Evolutionary conservation across 257 asterid genomes (phyloP).

Genomic region (Ehretia macrophylla): DNA sequence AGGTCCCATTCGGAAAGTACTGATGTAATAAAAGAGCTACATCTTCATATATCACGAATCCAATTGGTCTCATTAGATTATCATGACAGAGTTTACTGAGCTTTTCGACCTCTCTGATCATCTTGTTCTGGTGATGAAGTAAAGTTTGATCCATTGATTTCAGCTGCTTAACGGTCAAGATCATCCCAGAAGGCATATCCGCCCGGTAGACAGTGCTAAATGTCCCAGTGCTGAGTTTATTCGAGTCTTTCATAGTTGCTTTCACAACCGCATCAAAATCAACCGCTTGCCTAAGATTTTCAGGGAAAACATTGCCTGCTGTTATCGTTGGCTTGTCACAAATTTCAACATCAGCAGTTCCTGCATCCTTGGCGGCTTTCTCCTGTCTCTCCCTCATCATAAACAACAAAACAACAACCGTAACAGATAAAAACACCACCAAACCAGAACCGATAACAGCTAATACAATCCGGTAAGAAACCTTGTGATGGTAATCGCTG

Average conservation of each 20-base stretch:
- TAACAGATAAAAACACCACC: constrained; percentile 76
- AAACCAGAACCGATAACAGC: constrained; percentile 88
- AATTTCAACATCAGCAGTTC: constrained; percentile 28
- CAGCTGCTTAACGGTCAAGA: constrained; percentile 62
- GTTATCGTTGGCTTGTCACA: constrained; percentile 50
- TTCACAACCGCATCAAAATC: constrained; percentile 80
- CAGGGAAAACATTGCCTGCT: constrained; percentile 78
- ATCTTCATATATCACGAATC: constrained; percentile 81
- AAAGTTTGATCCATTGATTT: constrained; percentile 74
- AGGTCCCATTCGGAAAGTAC: constrained; percentile 55
- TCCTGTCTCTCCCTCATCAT: constrained; percentile 95
- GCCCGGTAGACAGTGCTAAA: constrained; percentile 86
- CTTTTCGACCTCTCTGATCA: constrained; percentile 91
- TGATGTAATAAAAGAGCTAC: constrained; percentile 65
- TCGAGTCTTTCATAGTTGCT: constrained; percentile 72
- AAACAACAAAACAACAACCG: constrained; percentile 68
- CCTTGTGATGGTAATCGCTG: constrained; percentile 60
- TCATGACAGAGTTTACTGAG: constrained; percentile 77
- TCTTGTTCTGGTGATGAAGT: constrained; percentile 65
- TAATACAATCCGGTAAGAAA: constrained; percentile 70
- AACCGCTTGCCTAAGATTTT: constrained; percentile 78
- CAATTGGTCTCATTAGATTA: constrained; percentile 76
- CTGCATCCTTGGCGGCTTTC: constrained; percentile 49
- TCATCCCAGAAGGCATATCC: constrained; percentile 95
- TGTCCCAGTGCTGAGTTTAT: constrained; percentile 64